Base-by-base conservation (phyloP, 257 asterid species). In the Fraxinus excelsior region DNA sequence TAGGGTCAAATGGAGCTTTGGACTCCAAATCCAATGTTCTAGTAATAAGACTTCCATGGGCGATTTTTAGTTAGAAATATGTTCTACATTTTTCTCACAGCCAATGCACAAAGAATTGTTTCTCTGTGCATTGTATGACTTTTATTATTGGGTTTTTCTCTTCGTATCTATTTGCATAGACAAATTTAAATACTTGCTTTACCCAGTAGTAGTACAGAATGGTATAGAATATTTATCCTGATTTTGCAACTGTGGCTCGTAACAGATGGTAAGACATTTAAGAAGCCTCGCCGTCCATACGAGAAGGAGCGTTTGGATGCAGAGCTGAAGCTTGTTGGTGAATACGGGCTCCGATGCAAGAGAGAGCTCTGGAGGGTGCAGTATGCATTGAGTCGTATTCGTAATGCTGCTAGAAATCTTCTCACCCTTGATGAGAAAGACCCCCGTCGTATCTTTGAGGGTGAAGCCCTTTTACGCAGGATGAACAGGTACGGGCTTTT, bases 401-500 rank as follows among this genome's bases (percentile, higher is more conserved):
- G 67, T 10, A 62, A 62, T 25, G 67, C 67, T 21, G 67, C 67
- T 3, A 62, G 67, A 62, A 62, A 23, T 25, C 67, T 62, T 14
- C 44, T 35, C 44, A 62, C 67, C 34, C 67, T 62, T 21, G 67
- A 62, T 11, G 67, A 62, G 67, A 62, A 62, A 26, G 67, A 62
- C 32, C 67, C 67, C 2, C 67, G 67, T 3, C 67, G 67, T 23
- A 62, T 62, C 67, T 62, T 62, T 67, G 72, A 67, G n/a, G 72
- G 72, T 67, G 72, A 67, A 29, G 72, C 72, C 44, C 44, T 29
- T 67, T 40, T 67, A 16, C 40, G 40, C 23, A 16, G 72, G 73
- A 67, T 69, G 51, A 32, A 49, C 42, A 72, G 72, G 80, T 78
- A 80, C 38, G 89, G 80, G 7, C 83, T 85, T 14, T 40, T 85